Conservation (phyloP, 495 filamentous ascomycete genomes). For the Neurospora discreta region DNA sequence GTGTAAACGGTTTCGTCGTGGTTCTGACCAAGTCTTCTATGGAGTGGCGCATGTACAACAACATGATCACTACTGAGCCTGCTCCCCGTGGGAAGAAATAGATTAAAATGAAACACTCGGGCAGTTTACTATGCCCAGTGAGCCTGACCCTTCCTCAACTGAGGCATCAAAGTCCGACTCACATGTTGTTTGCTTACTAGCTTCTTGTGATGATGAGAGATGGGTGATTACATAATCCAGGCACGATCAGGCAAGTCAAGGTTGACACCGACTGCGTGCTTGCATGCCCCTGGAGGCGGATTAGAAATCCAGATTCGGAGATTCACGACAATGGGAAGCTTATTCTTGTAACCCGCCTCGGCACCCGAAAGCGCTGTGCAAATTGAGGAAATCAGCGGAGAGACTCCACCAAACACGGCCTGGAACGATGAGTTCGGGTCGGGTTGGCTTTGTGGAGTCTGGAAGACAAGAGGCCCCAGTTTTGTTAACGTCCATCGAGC, state of each 20-base stretch:
- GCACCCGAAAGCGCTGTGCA: neutral
- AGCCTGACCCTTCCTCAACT: neutral
- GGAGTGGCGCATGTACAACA: neutral
- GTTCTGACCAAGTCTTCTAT: neutral
- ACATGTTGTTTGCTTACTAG: too few relatives aligned
- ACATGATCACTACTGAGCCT: neutral
- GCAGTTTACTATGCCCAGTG: neutral
- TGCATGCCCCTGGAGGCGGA: neutral
- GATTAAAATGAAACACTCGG: neutral
- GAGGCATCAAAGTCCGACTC: neutral
- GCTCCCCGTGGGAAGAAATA: neutral
- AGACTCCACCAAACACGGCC: neutral
- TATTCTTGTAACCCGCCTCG: neutral
- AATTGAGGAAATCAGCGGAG: neutral
- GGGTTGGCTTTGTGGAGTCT: neutral
- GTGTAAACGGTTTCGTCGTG: neutral
- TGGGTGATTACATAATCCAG: neutral
- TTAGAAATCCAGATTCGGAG: neutral
- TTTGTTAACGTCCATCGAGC: neutral
- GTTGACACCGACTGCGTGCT: neutral
- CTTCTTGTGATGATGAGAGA: neutral
- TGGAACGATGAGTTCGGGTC: neutral
- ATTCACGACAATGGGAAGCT: neutral
- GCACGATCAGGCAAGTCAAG: neutral
- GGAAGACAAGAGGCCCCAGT: neutral